Evolutionary conservation across 768 basidiomycete genomes (phyloP).

Genomic region (Amanita rubescens): DNA sequence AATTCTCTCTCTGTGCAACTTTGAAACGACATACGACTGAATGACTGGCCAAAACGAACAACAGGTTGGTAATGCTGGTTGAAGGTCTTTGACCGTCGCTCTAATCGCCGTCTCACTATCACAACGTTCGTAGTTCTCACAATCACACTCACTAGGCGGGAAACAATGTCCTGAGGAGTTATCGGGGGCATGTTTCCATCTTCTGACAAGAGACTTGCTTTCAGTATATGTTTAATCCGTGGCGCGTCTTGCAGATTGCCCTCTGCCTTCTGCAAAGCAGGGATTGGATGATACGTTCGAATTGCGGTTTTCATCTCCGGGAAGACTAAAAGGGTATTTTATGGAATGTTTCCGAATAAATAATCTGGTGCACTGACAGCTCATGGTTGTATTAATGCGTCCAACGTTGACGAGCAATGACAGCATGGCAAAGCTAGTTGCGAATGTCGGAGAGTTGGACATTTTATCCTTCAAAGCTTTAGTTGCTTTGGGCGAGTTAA

Average conservation of each 20-base stretch:
- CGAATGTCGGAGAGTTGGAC: slow-evolving; percentile 47
- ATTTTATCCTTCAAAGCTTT: slow-evolving; percentile 69
- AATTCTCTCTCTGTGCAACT: slow-evolving; percentile 10
- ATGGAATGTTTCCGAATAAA: slow-evolving; percentile 7
- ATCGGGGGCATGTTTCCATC: slow-evolving; percentile 40
- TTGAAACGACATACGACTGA: slow-evolving; percentile 33
- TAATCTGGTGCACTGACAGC: slow-evolving; percentile 44
- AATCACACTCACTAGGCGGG: slow-evolving; percentile 38
- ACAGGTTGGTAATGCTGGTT: slow-evolving; percentile 61
- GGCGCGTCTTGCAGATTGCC: slow-evolving; percentile 75
- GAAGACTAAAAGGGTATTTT: slow-evolving; percentile 41
- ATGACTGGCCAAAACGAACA: slow-evolving; percentile 63
- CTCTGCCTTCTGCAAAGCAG: slow-evolving; percentile 58
- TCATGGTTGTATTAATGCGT: slow-evolving; percentile 75
- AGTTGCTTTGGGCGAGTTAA: slow-evolving; percentile 58
- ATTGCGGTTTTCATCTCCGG: slow-evolving; percentile 75
- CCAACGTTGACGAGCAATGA: slow-evolving; percentile 73
- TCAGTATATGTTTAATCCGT: slow-evolving; percentile 69
- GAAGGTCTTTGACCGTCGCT: slow-evolving; percentile 50
- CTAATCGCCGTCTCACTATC: slow-evolving; percentile 17
- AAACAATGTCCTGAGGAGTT: slow-evolving; percentile 50
- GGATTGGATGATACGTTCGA: slow-evolving; percentile 73
- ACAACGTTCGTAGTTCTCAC: not conserved
- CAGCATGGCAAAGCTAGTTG: slow-evolving; percentile 68
- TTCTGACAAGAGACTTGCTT: slow-evolving; percentile 44